Evolutionary conservation across 345 rosid genomes (phyloP).

Genomic region (Fremontodendron californicum): DNA sequence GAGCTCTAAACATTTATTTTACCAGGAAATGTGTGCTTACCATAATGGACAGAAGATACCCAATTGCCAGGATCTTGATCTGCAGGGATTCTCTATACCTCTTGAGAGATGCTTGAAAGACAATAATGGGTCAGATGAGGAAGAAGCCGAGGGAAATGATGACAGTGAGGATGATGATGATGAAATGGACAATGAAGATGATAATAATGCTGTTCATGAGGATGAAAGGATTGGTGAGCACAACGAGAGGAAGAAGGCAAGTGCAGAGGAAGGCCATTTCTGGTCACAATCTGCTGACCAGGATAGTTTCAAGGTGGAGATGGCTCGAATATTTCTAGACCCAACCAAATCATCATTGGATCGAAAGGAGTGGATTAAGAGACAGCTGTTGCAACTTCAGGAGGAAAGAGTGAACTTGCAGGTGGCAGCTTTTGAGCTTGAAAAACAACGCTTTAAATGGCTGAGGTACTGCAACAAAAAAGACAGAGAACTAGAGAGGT

Average conservation of each 20-base stretch:
- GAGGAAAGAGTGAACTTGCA: conserved; percentile 40
- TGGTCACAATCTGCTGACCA: conserved; percentile 21
- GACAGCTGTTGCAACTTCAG: conserved; percentile 36
- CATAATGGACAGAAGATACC: conserved; percentile 58
- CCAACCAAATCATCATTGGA: conserved; percentile 32
- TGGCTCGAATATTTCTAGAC: conserved; percentile 31
- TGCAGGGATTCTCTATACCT: conserved; percentile 32
- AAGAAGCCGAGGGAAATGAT: conserved; percentile 34
- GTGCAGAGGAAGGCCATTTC: conserved; percentile 21
- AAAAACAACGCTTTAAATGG: conserved; percentile 63
- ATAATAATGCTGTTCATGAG: conserved; percentile 22
- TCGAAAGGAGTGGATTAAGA: conserved; percentile 42
- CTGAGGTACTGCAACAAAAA: conserved; percentile 59
- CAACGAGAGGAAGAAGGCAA: conserved; percentile 22
- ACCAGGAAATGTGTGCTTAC: conserved; percentile 65
- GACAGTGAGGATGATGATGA: conserved; percentile 31
- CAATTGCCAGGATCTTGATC: conserved; percentile 51
- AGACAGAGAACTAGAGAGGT: conserved; percentile 51
- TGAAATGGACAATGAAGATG: conserved; percentile 38
- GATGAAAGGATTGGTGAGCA: conserved; percentile 21
- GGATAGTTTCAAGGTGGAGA: conserved; percentile 36
- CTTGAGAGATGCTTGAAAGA: conserved; percentile 31
- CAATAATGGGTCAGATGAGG: conserved; percentile 34
- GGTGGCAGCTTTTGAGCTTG: conserved; percentile 51
- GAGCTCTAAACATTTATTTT: conserved; percentile 64